These are phyloP conservation scores for Clavispora santaluciae DNA, from an alignment of 805 yeast species.

Conservation along the genomic window DNA sequence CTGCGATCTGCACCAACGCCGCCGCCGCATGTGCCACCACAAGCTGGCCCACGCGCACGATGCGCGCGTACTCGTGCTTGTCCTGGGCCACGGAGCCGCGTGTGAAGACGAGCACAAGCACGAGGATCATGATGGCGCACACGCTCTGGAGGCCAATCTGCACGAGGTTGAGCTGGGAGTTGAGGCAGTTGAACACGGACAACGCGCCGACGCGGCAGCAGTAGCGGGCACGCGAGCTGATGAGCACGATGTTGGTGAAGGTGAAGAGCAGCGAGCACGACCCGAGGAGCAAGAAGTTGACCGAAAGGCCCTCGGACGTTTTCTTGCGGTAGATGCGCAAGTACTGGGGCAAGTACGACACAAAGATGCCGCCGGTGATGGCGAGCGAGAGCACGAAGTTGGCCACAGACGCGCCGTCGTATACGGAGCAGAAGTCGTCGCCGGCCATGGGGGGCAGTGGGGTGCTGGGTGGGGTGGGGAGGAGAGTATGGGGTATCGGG, in stretches of 20 bases:
- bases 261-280: constrained; percentile 66
- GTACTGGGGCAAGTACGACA: constrained; percentile 77
- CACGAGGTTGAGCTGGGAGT: constrained; percentile 58
- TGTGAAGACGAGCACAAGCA: constrained; percentile 49
- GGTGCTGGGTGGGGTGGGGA: background rate
- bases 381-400: constrained; percentile 47
- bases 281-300: constrained; percentile 66
- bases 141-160: constrained; percentile 63
- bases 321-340: constrained; percentile 49
- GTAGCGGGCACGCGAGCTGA: constrained; percentile 54
- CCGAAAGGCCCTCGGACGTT: constrained; percentile 76
- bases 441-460: background rate
- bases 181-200: constrained; percentile 53
- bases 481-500: no score
- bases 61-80: constrained; percentile 37
- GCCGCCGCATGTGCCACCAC: constrained; percentile 35
- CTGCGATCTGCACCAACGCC: constrained; percentile 29
- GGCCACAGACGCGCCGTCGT: constrained; percentile 44
- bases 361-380: constrained; percentile 62
- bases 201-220: constrained; percentile 52
- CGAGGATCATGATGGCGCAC: constrained; percentile 54
- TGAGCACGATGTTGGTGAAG: constrained; percentile 57
- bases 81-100: constrained; percentile 43
- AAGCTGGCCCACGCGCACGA: constrained; percentile 36
- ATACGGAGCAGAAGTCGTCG: constrained; percentile 34